These are phyloP conservation scores for Dipteronia dyeriana DNA, from an alignment of 345 rosid species.

Conservation along the genomic window DNA sequence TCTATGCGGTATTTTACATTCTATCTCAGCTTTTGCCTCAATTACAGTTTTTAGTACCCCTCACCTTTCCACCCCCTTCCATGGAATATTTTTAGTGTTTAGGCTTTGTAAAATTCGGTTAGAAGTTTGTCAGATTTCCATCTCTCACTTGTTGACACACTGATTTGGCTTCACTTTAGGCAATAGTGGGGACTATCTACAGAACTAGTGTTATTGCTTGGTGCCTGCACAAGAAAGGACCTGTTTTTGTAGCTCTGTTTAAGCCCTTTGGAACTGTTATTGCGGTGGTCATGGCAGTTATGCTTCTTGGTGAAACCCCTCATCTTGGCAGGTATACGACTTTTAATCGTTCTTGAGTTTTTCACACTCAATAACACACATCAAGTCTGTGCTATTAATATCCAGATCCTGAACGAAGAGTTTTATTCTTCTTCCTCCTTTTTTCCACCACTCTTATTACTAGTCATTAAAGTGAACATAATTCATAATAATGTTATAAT, in stretches of 20 bases:
- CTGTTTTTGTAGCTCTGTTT: conserved; percentile 43
- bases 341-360: not conserved
- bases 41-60: not conserved
- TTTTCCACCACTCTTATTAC: not conserved
- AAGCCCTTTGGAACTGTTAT: conserved; percentile 43
- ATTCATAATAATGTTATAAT: not conserved
- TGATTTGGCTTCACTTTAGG: conserved; percentile 15
- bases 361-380: not conserved
- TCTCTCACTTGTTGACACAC: not conserved
- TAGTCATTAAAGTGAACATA: not conserved
- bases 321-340: conserved; percentile 32
- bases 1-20: conserved; percentile 12
- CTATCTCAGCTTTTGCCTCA: not conserved
- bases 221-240: conserved; percentile 38
- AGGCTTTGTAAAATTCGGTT: not conserved
- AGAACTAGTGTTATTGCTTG: conserved; percentile 18
- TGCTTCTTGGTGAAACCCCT: conserved; percentile 42
- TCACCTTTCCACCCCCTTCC: not conserved
- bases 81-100: not conserved
- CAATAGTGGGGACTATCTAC: conserved; percentile 31
- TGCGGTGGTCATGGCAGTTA: conserved; percentile 34
- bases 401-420: not conserved
- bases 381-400: not conserved
- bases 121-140: not conserved
- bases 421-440: not conserved